Evolutionary conservation across 2,329 filamentous ascomycete genomes (phyloP), one percentile per base, ranked within the genome.

Genomic region (Chaetothyriales sp.): DNA sequence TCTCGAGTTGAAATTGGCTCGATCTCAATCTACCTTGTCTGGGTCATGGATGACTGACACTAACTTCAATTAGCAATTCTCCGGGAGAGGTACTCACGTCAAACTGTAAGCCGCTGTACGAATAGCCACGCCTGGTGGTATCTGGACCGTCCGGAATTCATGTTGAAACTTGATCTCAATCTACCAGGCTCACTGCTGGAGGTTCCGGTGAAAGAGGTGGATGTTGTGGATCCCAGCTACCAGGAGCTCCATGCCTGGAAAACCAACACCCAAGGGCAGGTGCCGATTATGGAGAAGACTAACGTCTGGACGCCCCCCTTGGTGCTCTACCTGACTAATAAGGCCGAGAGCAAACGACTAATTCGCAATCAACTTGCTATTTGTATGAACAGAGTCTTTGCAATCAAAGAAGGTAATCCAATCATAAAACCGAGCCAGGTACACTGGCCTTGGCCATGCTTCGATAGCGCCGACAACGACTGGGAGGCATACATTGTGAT

Each of bases 241-340:
- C 51, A 33, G 28, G 28, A 33, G 29, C 46, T 37, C 44, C 33
- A 15, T 51, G 53, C 43, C 49, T 49, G 10, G 46, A 51, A 44
- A 47, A 52, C 33, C 51, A 56, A 25, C 37, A 49, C 4, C 18
- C 49, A 25, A 37, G 48, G n/a, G 15, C 43, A 15, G 47, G 48
- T 40, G 44, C 43, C 5, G 46, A 50, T 43, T 51, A 54, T 2
- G 44, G 37, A 40, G 20, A 46, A 29, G 29, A 43, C 45, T 10
- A 40, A 37, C 15, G 37, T 53, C 22, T 59, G 57, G 57, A 54
- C 47, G 28, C 57, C 57, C 18, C 57, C 57, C 9, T 54, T 59
- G 50, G 50, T 57, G 4, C 46, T 33, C 18, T 47, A 28, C 44
- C 52, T 57, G 51, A 48, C 44, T 8, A 49, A 57, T 43, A 40